Evolutionary conservation across 345 rosid genomes (phyloP).

Genomic region (Psidium guajava): DNA sequence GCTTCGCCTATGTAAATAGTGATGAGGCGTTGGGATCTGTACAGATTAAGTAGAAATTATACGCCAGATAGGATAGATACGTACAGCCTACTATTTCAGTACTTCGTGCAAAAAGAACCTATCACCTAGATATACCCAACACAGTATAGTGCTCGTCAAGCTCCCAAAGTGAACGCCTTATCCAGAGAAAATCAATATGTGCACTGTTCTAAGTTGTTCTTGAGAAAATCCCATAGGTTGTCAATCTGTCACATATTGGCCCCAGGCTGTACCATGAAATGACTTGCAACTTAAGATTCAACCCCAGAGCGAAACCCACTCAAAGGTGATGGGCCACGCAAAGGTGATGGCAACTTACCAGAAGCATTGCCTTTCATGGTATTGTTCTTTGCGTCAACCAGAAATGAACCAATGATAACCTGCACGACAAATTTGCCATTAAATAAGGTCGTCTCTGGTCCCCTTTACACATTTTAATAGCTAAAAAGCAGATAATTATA

Average conservation of each 20-base stretch:
- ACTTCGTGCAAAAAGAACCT: neutral
- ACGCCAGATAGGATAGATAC: neutral
- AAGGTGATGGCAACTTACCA: neutral
- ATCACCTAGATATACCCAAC: neutral
- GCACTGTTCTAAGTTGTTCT: neutral
- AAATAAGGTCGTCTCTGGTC: neutral
- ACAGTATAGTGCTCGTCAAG: neutral
- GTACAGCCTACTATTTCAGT: neutral
- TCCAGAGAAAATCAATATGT: neutral
- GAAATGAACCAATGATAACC: slow-evolving; percentile 7
- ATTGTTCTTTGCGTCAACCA: neutral
- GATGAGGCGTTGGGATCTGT: neutral
- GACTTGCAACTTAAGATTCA: neutral
- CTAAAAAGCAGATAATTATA: slow-evolving; percentile 1
- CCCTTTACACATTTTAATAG: neutral
- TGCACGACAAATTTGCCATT: neutral
- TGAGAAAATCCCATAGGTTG: neutral
- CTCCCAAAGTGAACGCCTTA: neutral
- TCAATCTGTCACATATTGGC: neutral
- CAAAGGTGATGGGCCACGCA: neutral
- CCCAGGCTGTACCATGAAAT: slow-evolving; percentile 2
- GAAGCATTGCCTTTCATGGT: neutral
- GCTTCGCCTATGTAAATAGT: neutral
- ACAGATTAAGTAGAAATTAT: neutral
- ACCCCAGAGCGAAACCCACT: slow-evolving; percentile 2